These are phyloP conservation scores for Pontederia paniculata DNA, from an alignment of 176 grass and related monocot genomes.

Conservation along the genomic window DNA sequence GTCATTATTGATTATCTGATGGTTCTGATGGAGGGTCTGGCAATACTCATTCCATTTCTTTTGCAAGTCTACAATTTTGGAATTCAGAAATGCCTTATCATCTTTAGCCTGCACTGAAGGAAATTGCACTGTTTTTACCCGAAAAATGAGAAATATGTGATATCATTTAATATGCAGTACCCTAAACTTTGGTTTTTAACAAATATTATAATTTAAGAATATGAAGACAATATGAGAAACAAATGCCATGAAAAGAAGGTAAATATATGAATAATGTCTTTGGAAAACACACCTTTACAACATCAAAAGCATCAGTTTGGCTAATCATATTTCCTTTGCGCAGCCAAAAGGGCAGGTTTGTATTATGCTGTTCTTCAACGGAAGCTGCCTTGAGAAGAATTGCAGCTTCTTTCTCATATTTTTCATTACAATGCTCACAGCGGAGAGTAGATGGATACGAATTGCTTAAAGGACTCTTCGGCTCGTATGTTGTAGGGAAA, in stretches of 20 bases:
- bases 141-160: background rate
- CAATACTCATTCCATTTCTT: conserved; percentile 81
- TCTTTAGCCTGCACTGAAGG: conserved; percentile 73
- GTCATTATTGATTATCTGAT: conserved; percentile 28
- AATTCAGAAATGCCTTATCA: conserved; percentile 52
- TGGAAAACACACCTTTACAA: conserved; percentile 43
- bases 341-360: conserved; percentile 42
- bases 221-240: background rate
- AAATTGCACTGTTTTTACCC: conserved; percentile 53
- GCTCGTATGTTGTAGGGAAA: conserved; percentile 26
- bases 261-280: background rate
- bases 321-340: conserved; percentile 37
- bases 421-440: conserved; percentile 63
- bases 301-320: conserved; percentile 44
- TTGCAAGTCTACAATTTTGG: conserved; percentile 51
- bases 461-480: conserved; percentile 20
- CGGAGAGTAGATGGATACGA: conserved; percentile 30
- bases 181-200: no score
- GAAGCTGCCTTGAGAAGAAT: conserved; percentile 36
- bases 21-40: conserved; percentile 28
- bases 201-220: background rate
- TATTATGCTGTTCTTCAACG: conserved; percentile 30
- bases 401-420: conserved; percentile 66
- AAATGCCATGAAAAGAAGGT: background rate
- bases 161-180: no score